Evolutionary conservation across 768 basidiomycete genomes (phyloP).

Genomic region (Phylloporus sp.): DNA sequence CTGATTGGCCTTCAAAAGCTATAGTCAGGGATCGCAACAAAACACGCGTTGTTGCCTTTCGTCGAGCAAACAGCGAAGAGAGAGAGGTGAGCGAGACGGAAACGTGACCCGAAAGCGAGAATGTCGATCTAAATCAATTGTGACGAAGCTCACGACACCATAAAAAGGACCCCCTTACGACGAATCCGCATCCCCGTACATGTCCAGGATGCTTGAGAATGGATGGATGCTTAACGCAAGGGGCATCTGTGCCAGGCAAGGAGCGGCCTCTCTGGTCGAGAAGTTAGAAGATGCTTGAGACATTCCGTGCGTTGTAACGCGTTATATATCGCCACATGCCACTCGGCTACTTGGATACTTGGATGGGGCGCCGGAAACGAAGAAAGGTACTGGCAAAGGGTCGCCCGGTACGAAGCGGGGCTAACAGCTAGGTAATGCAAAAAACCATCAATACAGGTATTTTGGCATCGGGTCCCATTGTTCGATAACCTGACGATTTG

Average conservation of each 20-base stretch:
- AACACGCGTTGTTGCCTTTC: constrained; percentile 43
- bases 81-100: constrained; percentile 58
- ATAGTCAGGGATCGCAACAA: constrained; percentile 66
- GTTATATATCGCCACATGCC: constrained; percentile 26
- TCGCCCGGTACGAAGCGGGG: not conserved
- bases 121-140: constrained; percentile 57
- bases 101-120: constrained; percentile 83
- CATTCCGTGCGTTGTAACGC: not conserved
- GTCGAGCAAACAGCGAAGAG: constrained; percentile 49
- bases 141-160: constrained; percentile 3
- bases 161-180: constrained; percentile 42
- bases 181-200: constrained; percentile 65
- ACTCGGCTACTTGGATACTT: constrained; percentile 26
- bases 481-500: constrained; percentile 19
- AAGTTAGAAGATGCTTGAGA: constrained; percentile 9
- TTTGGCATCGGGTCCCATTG: constrained; percentile 17
- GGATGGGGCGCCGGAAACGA: constrained; percentile 27
- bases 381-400: constrained; percentile 16
- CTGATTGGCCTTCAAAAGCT: constrained; percentile 83
- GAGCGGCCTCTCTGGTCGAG: constrained; percentile 9
- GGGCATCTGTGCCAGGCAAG: constrained; percentile 46
- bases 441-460: not conserved
- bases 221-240: constrained; percentile 63
- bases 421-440: not conserved
- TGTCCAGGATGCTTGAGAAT: constrained; percentile 49